Percentiles rank a stretch among this genome's conserved stretches.
Conservation (phyloP, 306 rosid genomes). For the Prunus mira region DNA sequence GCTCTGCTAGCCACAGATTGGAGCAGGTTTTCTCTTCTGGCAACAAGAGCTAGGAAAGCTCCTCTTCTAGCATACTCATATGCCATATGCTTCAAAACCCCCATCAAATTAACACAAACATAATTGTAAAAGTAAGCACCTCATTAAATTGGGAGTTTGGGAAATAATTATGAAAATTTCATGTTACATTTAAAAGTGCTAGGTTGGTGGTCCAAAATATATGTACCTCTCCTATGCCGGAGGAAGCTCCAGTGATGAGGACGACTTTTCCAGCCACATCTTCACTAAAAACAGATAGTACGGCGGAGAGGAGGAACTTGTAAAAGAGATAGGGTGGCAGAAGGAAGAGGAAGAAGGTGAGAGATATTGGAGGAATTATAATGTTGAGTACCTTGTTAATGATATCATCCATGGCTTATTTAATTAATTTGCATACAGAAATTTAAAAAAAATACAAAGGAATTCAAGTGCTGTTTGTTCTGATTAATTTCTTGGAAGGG, state of each 20-base stretch:
- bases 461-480: too few species aligned
- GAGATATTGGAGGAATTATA: constrained; percentile 7
- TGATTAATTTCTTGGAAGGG: neutral
- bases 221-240: constrained; percentile 48
- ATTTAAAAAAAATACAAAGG: neutral
- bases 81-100: constrained; percentile 43
- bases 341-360: constrained; percentile 7
- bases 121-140: neutral
- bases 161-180: too few species aligned
- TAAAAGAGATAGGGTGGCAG: constrained; percentile 43
- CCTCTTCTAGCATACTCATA: constrained; percentile 61
- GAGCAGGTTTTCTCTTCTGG: constrained; percentile 42
- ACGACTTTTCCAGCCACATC: constrained; percentile 52
- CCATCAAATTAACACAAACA: neutral
- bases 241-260: constrained; percentile 68
- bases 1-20: constrained; percentile 42
- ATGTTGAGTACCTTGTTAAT: constrained; percentile 8
- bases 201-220: neutral
- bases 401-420: constrained; percentile 14
- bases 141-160: too few species aligned
- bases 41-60: constrained; percentile 57
- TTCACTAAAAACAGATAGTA: constrained; percentile 33
- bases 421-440: neutral
- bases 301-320: constrained; percentile 30
- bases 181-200: too few species aligned